These are phyloP conservation scores for Arthrinium phaeospermum DNA, from an alignment of 2,329 filamentous ascomycete species.

Conservation along the genomic window DNA sequence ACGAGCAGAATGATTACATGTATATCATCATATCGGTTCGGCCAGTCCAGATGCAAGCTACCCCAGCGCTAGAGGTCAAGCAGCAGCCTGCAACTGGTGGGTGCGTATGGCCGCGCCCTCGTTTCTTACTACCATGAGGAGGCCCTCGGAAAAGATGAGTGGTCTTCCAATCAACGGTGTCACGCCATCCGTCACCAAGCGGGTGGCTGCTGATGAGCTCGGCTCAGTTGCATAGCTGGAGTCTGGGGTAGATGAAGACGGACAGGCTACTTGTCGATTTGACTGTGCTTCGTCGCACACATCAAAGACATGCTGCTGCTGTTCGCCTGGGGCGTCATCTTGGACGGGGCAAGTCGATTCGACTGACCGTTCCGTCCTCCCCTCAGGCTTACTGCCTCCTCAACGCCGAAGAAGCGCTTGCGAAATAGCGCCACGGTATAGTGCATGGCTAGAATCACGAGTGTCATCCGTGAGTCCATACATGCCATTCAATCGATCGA, in stretches of 20 bases:
- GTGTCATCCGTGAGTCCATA: neutral
- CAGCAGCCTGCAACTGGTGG: neutral
- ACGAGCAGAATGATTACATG: neutral
- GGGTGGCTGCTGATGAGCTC: conserved; percentile 6
- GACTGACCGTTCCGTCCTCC: neutral
- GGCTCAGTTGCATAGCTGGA: conserved; percentile 6
- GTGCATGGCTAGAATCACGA: neutral
- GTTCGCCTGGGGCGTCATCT: neutral
- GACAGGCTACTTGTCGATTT: conserved; percentile 6
- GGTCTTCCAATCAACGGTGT: conserved; percentile 12
- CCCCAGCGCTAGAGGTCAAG: neutral
- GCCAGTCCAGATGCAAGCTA: neutral
- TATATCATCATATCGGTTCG: neutral
- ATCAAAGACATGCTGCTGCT: conserved; percentile 9
- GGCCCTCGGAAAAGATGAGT: neutral
- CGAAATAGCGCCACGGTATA: conserved; percentile 13
- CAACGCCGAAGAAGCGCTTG: neutral
- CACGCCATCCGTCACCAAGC: conserved; percentile 11
- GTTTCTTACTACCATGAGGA: neutral
- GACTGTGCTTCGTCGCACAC: neutral
- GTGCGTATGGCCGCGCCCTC: neutral
- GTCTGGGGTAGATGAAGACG: conserved; percentile 9
- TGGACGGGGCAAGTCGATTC: neutral
- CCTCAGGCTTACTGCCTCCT: neutral
- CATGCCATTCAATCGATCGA: neutral